These are phyloP conservation scores for Chrysanthemum seticuspe DNA, from an alignment of 129 eudicot genomes.

Conservation along the genomic window DNA sequence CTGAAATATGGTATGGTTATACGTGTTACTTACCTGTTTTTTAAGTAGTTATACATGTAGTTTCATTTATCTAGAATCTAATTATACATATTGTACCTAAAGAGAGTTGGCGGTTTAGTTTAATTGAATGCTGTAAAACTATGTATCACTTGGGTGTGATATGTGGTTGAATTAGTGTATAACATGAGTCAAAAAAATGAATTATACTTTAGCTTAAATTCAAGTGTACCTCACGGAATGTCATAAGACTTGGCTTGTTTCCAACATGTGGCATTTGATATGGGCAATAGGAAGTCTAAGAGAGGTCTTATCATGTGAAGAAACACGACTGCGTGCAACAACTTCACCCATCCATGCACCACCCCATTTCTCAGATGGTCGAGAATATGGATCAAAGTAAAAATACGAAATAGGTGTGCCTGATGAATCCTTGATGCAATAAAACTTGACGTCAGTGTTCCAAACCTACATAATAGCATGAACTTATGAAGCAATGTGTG, in stretches of 20 bases:
- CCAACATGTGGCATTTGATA: conserved; percentile 99
- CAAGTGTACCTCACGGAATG: conserved; percentile 82
- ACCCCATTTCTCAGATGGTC: conserved; percentile 96
- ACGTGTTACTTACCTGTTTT: too few species aligned
- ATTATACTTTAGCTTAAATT: neutral
- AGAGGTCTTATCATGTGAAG: conserved; percentile 67
- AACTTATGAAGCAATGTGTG: neutral
- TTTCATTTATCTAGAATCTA: too few species aligned
- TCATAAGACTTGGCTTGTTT: conserved; percentile 95
- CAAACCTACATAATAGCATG: conserved; percentile 57
- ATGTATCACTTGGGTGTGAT: too few species aligned
- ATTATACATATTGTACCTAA: too few species aligned
- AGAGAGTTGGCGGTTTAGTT: too few species aligned
- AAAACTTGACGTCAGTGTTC: conserved; percentile 81
- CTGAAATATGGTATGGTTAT: too few species aligned
- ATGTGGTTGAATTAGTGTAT: too few species aligned
- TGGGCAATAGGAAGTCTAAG: conserved; percentile 93
- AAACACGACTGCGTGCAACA: conserved; percentile 75
- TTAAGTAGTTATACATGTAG: too few species aligned
- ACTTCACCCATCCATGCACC: conserved; percentile 99
- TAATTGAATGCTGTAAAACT: too few species aligned
- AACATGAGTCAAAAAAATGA: too few species aligned
- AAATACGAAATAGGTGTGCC: conserved; percentile 81
- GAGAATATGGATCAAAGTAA: conserved; percentile 95
- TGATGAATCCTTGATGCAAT: conserved; percentile 73